Evolutionary conservation across 257 asterid genomes (phyloP), one percentile per base, ranked within the genome.

Genomic region (Nicotiana knightiana): DNA sequence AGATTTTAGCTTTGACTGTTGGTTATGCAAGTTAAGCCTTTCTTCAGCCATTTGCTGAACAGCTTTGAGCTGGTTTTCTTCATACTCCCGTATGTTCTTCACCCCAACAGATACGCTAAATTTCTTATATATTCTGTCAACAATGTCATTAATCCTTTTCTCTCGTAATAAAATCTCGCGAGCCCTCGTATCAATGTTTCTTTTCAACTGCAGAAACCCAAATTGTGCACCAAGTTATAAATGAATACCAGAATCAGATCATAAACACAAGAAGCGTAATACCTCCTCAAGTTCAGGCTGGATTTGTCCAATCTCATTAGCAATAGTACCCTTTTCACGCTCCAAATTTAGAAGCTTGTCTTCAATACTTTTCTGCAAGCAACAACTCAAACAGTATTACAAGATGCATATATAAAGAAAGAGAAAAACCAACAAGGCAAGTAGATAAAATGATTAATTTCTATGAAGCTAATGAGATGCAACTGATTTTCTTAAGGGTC

Each of bases 31-130:
- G 89, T 89, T 88, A 82, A 92, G 93, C 91, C 94, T 92, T 86
- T 94, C 94, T 55, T 97, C 94, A 81, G 97, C 93, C 90, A 90
- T 91, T 81, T 93, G 91, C 87, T 93, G 96, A 79, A 90, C 91
- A 81, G 91, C 98, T 90, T 94, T 94, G 84, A 96, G 98, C 88
- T 96, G 97, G 87, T 92, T 92, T 87, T 94, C 98, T 88, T 96
- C 99, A 86, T 94, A 96, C 88, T 96, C 99, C 61, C 98, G 97
- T 80, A 96, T 94, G 87, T 91, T 94, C 54, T 86, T 89, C 55
- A 96, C 99, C 73, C 99, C 98, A 84, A 96, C 97, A 86, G 98
- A 93, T 88, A 92, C 93, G 12, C 99, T 96, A 86, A 94, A 96
- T 86, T 88, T 90, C 91, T 93, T 91, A 89, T 94, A 96, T 84